Conservation (phyloP, 2,329 filamentous ascomycete species). For the Penicillium hordei region DNA sequence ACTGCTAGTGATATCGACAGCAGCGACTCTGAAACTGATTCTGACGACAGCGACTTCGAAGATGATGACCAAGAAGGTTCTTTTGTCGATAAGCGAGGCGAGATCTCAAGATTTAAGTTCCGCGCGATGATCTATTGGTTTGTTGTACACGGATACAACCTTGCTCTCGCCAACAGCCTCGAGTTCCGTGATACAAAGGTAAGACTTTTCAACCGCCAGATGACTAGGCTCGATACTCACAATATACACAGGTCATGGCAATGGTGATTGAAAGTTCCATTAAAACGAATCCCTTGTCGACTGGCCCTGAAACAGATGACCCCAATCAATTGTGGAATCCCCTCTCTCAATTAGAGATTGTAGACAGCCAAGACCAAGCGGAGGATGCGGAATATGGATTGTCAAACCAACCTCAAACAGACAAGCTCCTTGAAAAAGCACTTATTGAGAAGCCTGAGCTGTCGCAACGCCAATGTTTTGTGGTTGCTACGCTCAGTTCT, state of each 20-base stretch:
- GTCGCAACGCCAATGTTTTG: slow-evolving; percentile 24
- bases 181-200: slow-evolving; percentile 66
- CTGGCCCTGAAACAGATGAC: not conserved
- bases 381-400: not conserved
- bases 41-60: not conserved
- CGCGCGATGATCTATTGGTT: slow-evolving; percentile 57
- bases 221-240: not conserved
- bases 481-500: slow-evolving; percentile 17
- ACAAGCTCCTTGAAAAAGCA: not conserved
- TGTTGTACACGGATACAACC: slow-evolving; percentile 57
- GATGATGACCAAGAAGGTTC: not conserved
- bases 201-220: slow-evolving; percentile 3
- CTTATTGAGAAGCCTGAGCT: slow-evolving; percentile 9
- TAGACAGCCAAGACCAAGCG: not conserved
- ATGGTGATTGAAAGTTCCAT: slow-evolving; percentile 21
- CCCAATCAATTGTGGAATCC: not conserved
- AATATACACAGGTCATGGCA: slow-evolving; percentile 20
- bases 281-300: not conserved
- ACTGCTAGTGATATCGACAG: not conserved
- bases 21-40: not conserved
- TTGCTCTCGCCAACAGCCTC: slow-evolving; percentile 63
- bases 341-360: not conserved
- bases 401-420: not conserved
- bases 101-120: slow-evolving; percentile 30
- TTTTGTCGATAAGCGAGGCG: not conserved